Evolutionary conservation across 306 rosid species (phyloP).

Genomic region (Mimosa pudica): DNA sequence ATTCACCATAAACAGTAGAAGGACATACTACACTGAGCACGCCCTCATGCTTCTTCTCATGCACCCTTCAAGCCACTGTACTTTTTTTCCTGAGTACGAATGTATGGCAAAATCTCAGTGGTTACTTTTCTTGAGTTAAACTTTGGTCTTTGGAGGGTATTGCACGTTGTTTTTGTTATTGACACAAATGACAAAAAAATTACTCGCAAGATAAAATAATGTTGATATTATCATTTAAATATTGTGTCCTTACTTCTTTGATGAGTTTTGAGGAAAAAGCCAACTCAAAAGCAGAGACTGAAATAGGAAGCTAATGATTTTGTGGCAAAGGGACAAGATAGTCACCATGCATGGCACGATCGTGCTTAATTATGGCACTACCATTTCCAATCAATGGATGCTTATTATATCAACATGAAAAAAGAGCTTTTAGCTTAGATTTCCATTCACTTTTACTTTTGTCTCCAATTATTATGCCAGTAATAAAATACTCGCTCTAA

Average conservation of each 20-base stretch:
- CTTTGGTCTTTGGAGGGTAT: too few species aligned
- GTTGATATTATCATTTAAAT: not conserved
- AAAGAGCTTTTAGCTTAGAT: not conserved
- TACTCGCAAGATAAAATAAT: not conserved
- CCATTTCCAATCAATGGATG: not conserved
- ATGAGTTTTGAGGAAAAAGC: not conserved
- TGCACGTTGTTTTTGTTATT: not conserved
- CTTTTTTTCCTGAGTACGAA: too few species aligned
- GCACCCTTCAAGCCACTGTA: not conserved
- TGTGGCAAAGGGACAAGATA: not conserved
- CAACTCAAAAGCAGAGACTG: not conserved
- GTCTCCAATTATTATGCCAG: not conserved
- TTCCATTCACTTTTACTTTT: not conserved
- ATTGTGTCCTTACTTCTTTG: not conserved
- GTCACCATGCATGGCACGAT: not conserved
- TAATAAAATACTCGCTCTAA: not conserved
- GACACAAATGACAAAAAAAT: not conserved
- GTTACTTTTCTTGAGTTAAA: too few species aligned
- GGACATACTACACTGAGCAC: not conserved
- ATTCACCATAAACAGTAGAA: not conserved
- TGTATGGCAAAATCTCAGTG: too few species aligned
- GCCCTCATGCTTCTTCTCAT: not conserved
- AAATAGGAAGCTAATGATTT: not conserved
- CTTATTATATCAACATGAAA: not conserved
- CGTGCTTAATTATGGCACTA: constrained; percentile 6